phyloP scores from a whole-genome alignment of 495 filamentous ascomycete species.

The Hypoxylon fragiforme region DNA sequence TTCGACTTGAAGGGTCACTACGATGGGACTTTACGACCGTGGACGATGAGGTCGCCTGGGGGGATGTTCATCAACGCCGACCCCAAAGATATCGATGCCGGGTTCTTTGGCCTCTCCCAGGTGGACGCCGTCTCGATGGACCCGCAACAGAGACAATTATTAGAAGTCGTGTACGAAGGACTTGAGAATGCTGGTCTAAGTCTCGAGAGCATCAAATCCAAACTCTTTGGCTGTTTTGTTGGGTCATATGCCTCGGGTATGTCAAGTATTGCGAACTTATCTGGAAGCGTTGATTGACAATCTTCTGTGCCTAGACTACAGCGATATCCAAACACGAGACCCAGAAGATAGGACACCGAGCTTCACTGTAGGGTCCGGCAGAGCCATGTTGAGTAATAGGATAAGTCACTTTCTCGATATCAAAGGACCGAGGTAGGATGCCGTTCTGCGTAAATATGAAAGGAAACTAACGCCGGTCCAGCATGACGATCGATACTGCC shows the following conservation, averaged over 20 bases:
- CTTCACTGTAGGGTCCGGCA: background rate
- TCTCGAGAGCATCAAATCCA: slow-evolving; percentile 67
- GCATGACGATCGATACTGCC: slow-evolving; percentile 40
- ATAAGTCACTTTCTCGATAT: slow-evolving; percentile 24
- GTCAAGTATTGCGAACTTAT: background rate
- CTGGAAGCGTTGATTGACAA: too few species aligned
- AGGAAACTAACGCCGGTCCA: too few species aligned
- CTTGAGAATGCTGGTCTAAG: slow-evolving; percentile 80
- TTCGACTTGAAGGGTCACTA: slow-evolving; percentile 48
- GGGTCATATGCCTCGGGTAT: slow-evolving; percentile 68
- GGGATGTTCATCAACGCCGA: slow-evolving; percentile 44
- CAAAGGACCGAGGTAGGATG: slow-evolving; percentile 21
- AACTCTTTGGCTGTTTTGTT: slow-evolving; percentile 77
- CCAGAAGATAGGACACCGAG: slow-evolving; percentile 5
- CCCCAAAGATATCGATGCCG: slow-evolving; percentile 72
- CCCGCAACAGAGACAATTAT: slow-evolving; percentile 74
- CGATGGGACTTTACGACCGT: slow-evolving; percentile 70
- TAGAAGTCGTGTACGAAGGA: slow-evolving; percentile 79
- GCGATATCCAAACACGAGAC: slow-evolving; percentile 24
- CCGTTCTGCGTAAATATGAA: too few species aligned
- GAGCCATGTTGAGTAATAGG: slow-evolving; percentile 26
- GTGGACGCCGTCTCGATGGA: slow-evolving; percentile 74
- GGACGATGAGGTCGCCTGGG: slow-evolving; percentile 56
- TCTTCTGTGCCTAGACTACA: too few species aligned
- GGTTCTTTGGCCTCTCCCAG: slow-evolving; percentile 76